Conservation (phyloP, 228 moss, liverwort and hornwort genomes). For the Sphagnum magellanicum region DNA sequence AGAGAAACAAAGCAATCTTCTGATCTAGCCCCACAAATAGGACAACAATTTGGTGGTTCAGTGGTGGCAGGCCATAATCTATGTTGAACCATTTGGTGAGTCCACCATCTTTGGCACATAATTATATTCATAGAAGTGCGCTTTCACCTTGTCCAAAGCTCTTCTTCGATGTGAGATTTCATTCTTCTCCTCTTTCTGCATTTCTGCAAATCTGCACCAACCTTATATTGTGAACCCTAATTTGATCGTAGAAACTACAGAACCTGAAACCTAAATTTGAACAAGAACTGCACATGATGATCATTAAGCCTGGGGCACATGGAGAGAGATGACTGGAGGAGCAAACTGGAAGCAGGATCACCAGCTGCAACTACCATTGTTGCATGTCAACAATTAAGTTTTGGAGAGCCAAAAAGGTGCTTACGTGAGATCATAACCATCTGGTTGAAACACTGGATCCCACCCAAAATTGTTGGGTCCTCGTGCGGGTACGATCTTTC, state of each 20-base stretch:
- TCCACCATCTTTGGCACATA: constrained; percentile 49
- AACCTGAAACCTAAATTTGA: no score
- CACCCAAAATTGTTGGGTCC: constrained; percentile 82
- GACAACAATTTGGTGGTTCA: no score
- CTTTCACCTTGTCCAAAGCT: constrained; percentile 92
- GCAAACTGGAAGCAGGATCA: no score
- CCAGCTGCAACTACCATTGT: neutral
- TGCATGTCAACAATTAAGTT: neutral
- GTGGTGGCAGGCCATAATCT: neutral
- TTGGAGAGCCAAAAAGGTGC: constrained; percentile 9
- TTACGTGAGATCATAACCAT: constrained; percentile 75
- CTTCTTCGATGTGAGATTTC: constrained; percentile 87
- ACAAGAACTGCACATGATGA: no score
- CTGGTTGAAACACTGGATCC: constrained; percentile 93
- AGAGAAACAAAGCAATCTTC: no score
- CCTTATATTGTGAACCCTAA: no score
- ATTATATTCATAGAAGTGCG: constrained; percentile 72
- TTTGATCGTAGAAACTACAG: no score
- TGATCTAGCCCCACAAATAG: no score
- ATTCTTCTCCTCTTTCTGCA: constrained; percentile 94
- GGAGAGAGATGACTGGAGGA: no score
- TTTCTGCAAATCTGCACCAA: constrained; percentile 83
- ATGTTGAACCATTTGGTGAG: constrained; percentile 6
- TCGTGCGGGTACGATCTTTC: constrained; percentile 86
- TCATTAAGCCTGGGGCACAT: no score